These are phyloP conservation scores for Metschnikowia lunata DNA, from an alignment of 805 yeast genomes.

Conservation along the genomic window DNA sequence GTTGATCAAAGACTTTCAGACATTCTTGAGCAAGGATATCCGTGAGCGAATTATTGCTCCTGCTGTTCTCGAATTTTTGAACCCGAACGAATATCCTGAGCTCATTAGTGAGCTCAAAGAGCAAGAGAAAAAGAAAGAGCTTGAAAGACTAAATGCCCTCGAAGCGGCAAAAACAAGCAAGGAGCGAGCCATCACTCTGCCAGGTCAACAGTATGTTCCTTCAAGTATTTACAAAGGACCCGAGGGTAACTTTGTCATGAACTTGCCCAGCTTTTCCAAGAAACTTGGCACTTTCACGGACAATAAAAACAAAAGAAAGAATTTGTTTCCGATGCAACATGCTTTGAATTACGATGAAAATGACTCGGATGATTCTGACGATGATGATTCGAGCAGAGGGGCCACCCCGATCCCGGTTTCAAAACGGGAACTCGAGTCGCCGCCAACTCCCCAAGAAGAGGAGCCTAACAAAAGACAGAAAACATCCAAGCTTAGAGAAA, in stretches of 20 bases:
- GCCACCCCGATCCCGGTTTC: constrained; percentile 28
- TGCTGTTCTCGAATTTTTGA: constrained; percentile 54
- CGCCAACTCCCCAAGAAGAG: constrained; percentile 19
- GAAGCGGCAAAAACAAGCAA: constrained; percentile 2
- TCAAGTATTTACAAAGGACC: neutral
- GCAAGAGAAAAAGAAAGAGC: constrained; percentile 20
- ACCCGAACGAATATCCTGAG: constrained; percentile 56
- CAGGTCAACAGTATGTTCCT: neutral
- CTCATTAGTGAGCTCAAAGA: constrained; percentile 33
- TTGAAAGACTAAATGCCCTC: constrained; percentile 4
- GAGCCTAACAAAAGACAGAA: constrained; percentile 22
- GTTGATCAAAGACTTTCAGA: constrained; percentile 60
- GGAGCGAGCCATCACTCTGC: neutral
- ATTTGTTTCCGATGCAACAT: constrained; percentile 49
- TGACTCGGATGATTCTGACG: constrained; percentile 30
- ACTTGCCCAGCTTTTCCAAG: constrained; percentile 35
- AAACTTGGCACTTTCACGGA: constrained; percentile 24
- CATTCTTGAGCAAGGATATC: constrained; percentile 63
- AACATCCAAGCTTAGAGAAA: constrained; percentile 22
- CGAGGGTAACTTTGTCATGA: constrained; percentile 8
- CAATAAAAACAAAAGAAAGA: constrained; percentile 22
- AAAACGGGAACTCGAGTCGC: constrained; percentile 29
- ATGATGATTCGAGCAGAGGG: constrained; percentile 35
- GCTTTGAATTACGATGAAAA: constrained; percentile 45
- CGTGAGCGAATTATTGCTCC: constrained; percentile 72